phyloP scores from a whole-genome alignment of 768 basidiomycete species.

The Collybiopsis confluens region DNA sequence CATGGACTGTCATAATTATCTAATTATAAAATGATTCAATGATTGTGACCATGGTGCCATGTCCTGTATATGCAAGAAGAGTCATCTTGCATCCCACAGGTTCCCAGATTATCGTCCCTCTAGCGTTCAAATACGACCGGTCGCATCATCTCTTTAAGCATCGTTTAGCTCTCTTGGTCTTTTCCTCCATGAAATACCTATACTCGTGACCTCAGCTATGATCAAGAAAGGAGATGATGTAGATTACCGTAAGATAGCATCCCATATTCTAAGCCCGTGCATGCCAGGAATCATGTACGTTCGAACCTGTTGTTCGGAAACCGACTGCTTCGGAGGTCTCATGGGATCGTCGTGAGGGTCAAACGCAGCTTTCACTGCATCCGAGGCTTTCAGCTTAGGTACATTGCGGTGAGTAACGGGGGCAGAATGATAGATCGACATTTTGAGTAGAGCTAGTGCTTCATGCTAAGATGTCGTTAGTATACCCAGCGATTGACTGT shows the following conservation, averaged over 20 bases:
- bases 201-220: not conserved
- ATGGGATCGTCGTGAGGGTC: conserved; percentile 44
- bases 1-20: no score
- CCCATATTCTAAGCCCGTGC: conserved; percentile 56
- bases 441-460: conserved; percentile 50
- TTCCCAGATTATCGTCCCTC: conserved; percentile 1
- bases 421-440: conserved; percentile 51
- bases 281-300: conserved; percentile 34
- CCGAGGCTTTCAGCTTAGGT: conserved; percentile 40
- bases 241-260: conserved; percentile 43
- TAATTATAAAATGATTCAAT: no score
- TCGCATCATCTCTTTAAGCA: not conserved
- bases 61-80: no score
- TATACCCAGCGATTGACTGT: no score
- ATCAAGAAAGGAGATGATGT: not conserved
- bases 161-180: conserved; percentile 5
- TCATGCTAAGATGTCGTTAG: conserved; percentile 38
- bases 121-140: not conserved
- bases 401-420: conserved; percentile 50
- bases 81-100: not conserved
- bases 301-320: conserved; percentile 49
- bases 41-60: no score
- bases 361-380: conserved; percentile 44
- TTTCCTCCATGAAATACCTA: conserved; percentile 11
- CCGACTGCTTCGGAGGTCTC: conserved; percentile 48